phyloP scores from a whole-genome alignment of 441 rosid species.

The Jatropha podagrica region DNA sequence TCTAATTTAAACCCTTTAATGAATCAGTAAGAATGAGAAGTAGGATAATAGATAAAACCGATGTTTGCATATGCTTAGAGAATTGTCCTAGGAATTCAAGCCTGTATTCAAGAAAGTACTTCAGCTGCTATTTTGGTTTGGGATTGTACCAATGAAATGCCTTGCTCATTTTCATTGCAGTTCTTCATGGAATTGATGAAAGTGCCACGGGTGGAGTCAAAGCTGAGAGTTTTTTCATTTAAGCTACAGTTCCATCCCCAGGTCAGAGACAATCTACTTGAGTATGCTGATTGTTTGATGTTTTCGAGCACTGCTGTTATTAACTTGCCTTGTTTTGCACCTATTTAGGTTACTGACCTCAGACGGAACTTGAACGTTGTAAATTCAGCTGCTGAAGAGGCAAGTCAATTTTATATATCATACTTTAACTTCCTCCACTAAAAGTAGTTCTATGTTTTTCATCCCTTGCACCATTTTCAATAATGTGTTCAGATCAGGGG shows the following conservation, averaged over 20 bases:
- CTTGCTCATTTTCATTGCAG: conserved; percentile 42
- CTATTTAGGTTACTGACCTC: conserved; percentile 79
- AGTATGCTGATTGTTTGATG: conserved; percentile 23
- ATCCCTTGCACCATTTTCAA: conserved; percentile 23
- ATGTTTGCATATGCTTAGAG: no score
- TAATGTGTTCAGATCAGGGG: conserved; percentile 57
- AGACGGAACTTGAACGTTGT: conserved; percentile 60
- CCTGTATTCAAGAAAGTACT: background rate
- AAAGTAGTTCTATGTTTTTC: conserved; percentile 21
- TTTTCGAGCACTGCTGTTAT: conserved; percentile 20
- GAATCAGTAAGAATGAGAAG: background rate
- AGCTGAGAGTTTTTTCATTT: conserved; percentile 88
- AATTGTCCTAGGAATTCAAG: background rate
- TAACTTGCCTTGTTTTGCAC: conserved; percentile 16
- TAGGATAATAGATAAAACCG: background rate
- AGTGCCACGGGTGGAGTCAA: conserved; percentile 90
- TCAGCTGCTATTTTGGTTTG: conserved; percentile 5
- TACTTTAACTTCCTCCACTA: conserved; percentile 20
- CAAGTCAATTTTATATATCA: conserved; percentile 39
- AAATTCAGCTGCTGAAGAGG: conserved; percentile 87
- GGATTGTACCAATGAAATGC: background rate
- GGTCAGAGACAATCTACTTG: conserved; percentile 46
- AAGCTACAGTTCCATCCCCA: conserved; percentile 79
- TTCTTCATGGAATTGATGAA: conserved; percentile 91
- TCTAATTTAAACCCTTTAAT: background rate